phyloP scores from a whole-genome alignment of 768 basidiomycete species.

The Russula brevipes region DNA sequence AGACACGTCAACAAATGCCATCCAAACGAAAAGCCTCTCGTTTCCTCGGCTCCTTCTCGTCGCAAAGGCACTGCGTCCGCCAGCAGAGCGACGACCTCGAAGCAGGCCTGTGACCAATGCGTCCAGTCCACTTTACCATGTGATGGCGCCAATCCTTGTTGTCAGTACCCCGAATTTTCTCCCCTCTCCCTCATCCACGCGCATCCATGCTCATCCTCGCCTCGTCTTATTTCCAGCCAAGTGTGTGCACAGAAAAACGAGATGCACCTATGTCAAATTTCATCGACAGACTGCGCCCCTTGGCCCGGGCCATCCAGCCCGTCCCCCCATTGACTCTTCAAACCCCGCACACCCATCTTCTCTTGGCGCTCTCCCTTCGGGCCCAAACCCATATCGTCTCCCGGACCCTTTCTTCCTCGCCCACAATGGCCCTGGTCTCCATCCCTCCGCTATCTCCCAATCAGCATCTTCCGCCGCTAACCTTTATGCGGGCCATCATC shows the following conservation, averaged over 20 bases:
- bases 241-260: constrained; percentile 62
- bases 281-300: constrained; percentile 76
- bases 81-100: constrained; percentile 69
- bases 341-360: constrained; percentile 2
- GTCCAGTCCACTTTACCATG: constrained; percentile 70
- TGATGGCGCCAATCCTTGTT: constrained; percentile 74
- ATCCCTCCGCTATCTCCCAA: constrained; percentile 13
- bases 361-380: constrained; percentile 15
- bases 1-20: constrained; percentile 88
- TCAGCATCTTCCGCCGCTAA: neutral
- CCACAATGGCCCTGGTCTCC: neutral
- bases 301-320: constrained; percentile 59
- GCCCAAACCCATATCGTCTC: constrained; percentile 16
- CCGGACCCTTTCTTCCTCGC: constrained; percentile 22
- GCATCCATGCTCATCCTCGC: constrained; percentile 5
- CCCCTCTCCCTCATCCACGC: constrained; percentile 8
- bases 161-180: constrained; percentile 38
- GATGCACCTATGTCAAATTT: constrained; percentile 79
- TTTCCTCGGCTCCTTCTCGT: constrained; percentile 40
- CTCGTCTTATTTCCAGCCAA: constrained; percentile 47
- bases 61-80: constrained; percentile 63
- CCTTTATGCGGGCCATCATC: constrained; percentile 22
- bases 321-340: constrained; percentile 13
- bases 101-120: constrained; percentile 83
- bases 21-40: constrained; percentile 60